Base-by-base conservation (phyloP, 140 eudicot species). In the Bidens hawaiensis region DNA sequence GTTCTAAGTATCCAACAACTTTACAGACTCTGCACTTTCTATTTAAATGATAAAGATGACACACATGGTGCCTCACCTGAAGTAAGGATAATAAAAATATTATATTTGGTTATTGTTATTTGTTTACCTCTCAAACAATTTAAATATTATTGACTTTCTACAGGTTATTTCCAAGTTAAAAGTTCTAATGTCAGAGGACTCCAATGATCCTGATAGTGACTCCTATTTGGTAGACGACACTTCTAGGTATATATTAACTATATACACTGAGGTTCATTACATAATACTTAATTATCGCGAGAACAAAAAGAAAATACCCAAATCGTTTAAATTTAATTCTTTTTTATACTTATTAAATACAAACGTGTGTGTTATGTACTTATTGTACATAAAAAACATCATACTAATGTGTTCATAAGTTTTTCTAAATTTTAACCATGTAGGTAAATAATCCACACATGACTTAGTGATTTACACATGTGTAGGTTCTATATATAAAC, bases 1-100 rank as follows among this genome's bases (percentile, higher is more conserved):
- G 82, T 60, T 62, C 47, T 93, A 42, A 93, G 89, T 75, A 65
- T 75, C 59, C 96, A 82, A 26, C 99, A 93, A 77, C 81, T 85
- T 53, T 60, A 87, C 72, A 79, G 80, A 82, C 73, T 93, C 53
- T 82, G 89, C 68, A 88, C 84, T 18, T 76, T 88, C 31, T 80
- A 78, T 63, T 45, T 78, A 12, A 77, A 70, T 57, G 85, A 76
- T 26, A 49, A 21, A 8, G 78, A 47, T 59, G 69, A 69, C 50
- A 76, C 83, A 15, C 56, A 48, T 26, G 72, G 79, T 69, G 85
- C 85, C 38, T 21, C 83, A 43, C 62, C 78, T 26, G 89, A 88
- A 22, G 99, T 93, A 78, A 78, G 93, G 34, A 48, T 27, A n/a
- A n/a, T n/a, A 18, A 30, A 60, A 40, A 25, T 10, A 24, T 10